phyloP scores from a whole-genome alignment of 2,329 filamentous ascomycete species.

The Botrytis squamosa region DNA sequence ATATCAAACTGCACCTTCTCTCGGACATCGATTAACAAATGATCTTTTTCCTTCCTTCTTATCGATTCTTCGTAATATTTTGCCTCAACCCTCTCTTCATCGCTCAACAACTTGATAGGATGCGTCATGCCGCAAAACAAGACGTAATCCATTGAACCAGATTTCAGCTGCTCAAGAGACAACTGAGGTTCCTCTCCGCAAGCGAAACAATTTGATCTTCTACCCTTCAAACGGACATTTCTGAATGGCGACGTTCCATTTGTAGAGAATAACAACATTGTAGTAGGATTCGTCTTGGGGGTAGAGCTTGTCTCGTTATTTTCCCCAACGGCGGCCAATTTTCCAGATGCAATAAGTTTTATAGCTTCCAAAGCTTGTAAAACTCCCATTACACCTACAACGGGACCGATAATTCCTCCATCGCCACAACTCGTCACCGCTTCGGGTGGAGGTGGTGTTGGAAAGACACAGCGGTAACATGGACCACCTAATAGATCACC shows the following conservation, averaged over 20 bases:
- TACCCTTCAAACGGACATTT: constrained; percentile 69
- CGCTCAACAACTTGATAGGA: constrained; percentile 55
- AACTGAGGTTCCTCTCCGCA: constrained; percentile 67
- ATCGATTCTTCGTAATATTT: constrained; percentile 50
- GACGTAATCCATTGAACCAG: constrained; percentile 75
- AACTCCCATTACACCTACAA: constrained; percentile 91
- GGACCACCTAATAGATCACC: constrained; percentile 65
- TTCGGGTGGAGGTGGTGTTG: constrained; percentile 78
- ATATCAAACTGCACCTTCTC: constrained; percentile 84
- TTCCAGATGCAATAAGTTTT: constrained; percentile 64
- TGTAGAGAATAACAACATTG: constrained; percentile 52
- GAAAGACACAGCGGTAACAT: constrained; percentile 93
- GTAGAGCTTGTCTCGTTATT: constrained; percentile 23
- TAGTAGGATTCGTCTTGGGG: constrained; percentile 26
- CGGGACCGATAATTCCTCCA: constrained; percentile 86
- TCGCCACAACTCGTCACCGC: constrained; percentile 86
- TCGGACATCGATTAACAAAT: constrained; percentile 76
- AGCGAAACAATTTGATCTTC: constrained; percentile 69
- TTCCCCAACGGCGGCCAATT: constrained; percentile 26
- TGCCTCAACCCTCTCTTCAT: constrained; percentile 67
- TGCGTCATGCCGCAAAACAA: constrained; percentile 72
- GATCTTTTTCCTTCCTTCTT: constrained; percentile 37
- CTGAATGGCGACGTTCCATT: constrained; percentile 61
- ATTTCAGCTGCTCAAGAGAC: constrained; percentile 59
- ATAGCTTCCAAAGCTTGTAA: constrained; percentile 87